Base-by-base conservation (phyloP, 2,329 filamentous ascomycete species). In the Pseudogymnoascus sp. region DNA sequence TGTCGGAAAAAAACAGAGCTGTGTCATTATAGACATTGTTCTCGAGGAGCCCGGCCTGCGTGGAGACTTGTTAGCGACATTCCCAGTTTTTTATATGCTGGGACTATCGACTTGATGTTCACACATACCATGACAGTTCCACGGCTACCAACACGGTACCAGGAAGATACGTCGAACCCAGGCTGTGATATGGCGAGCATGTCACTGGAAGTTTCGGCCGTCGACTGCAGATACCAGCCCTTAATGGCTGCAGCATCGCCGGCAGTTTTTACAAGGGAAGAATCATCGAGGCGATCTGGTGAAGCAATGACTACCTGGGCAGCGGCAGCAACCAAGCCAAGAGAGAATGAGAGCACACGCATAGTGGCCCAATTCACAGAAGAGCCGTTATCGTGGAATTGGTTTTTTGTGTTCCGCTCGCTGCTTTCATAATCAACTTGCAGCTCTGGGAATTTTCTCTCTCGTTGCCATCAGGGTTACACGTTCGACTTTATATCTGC, bases 1-100 rank as follows among this genome's bases (percentile, higher is more conserved):
- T 78, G 21, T 79, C 71, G 0, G 80, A 84, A 67, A 76, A 83
- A 70, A 84, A 85, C 0, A 85, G 67, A 0, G 79, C 69, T 0
- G 71, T 70, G 48, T 84, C 82, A 19, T 76, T 73, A 70, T 81
- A 82, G 10, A 79, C 71, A 2, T 75, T 75, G 5, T 75, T 77
- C 7, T 77, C 71, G n/a, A 85, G 67, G 2, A 85, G 58, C 18
- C 58, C 58, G 7, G 58, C 58, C 58, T 59, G n/a, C 9, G 28
- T 19, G 12, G 10, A 13, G 12, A 34, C 38, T n/a, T 34, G 12
- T 33, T 18, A 37, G 15, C 15, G 19, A 13, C 8, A 12, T 23
- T 26, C 21, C 6, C 7, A 4, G 12, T 59, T 3, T 2, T n/a
- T 59, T 8, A 19, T 18, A n/a, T n/a, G 57, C n/a, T 12, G 23